Percentiles rank a stretch among this genome's conserved stretches.
Evolutionary conservation across 2,329 filamentous ascomycete species (phyloP).

Genomic region (Mycosphaerelloides madeirae): DNA sequence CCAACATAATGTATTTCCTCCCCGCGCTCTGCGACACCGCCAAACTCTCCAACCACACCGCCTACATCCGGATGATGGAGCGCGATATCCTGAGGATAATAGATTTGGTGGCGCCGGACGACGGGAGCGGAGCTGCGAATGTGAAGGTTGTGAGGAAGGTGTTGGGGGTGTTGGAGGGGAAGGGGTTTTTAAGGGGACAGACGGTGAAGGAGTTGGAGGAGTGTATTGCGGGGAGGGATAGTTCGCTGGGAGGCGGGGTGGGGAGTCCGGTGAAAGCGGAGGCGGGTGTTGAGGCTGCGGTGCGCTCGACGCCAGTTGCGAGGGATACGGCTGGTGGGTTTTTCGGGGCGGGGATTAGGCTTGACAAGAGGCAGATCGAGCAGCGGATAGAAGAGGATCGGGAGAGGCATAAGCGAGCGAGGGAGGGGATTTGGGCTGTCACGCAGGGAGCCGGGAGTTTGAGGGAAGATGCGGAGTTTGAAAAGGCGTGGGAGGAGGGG

Average conservation of each 20-base stretch:
- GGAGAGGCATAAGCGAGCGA: conserved; percentile 83
- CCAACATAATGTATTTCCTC: conserved; percentile 99
- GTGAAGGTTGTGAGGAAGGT: conserved; percentile 80
- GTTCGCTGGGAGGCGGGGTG: conserved; percentile 12
- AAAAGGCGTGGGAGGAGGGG: conserved; percentile 78
- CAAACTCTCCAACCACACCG: conserved; percentile 66
- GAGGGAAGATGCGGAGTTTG: conserved; percentile 65
- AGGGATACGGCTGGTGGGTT: conserved; percentile 14
- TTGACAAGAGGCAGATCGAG: conserved; percentile 87
- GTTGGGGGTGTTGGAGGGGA: conserved; percentile 49
- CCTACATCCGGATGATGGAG: conserved; percentile 92
- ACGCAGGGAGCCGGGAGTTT: conserved; percentile 40
- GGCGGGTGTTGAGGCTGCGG: conserved; percentile 2
- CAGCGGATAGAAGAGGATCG: conserved; percentile 96
- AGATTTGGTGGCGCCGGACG: conserved; percentile 81
- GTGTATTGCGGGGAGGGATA: conserved; percentile 72
- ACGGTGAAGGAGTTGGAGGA: conserved; percentile 77
- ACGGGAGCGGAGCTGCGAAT: conserved; percentile 85
- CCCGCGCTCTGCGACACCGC: conserved; percentile 89
- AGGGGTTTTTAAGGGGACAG: conserved; percentile 67
- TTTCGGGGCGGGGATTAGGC: conserved; percentile 34
- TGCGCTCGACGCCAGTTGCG: conserved; percentile 19
- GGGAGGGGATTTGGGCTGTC: conserved; percentile 92
- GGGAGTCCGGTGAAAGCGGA: conserved; percentile 10
- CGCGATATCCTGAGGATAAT: conserved; percentile 87